These are phyloP conservation scores for Orbilia blumenaviensis DNA, from an alignment of 2,329 filamentous ascomycete species.

Conservation along the genomic window DNA sequence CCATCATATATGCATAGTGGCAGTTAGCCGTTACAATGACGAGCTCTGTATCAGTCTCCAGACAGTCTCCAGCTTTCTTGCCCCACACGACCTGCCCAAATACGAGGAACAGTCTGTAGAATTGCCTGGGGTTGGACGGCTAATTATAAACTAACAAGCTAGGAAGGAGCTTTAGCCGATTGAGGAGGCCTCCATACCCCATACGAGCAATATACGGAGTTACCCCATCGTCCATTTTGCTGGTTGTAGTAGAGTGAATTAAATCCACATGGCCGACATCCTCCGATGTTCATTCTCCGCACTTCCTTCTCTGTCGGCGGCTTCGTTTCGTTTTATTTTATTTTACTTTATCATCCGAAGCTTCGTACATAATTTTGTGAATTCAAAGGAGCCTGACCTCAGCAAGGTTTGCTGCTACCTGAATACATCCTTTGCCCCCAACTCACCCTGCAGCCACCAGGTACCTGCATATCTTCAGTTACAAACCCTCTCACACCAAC, in stretches of 20 bases:
- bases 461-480: constrained; percentile 34
- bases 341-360: neutral
- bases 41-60: neutral
- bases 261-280: constrained; percentile 32
- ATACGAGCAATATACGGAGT: constrained; percentile 17
- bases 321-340: neutral
- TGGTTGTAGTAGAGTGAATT: constrained; percentile 31
- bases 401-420: neutral
- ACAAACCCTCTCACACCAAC: constrained; percentile 7
- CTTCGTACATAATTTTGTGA: neutral
- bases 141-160: constrained; percentile 32
- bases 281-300: constrained; percentile 7
- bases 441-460: constrained; percentile 30
- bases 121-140: constrained; percentile 23
- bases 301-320: neutral
- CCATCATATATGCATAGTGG: too few relatives aligned
- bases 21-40: too few relatives aligned
- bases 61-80: constrained; percentile 9
- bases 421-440: constrained; percentile 9
- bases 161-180: constrained; percentile 54
- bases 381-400: neutral
- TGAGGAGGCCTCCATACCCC: constrained; percentile 32
- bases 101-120: neutral
- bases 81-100: constrained; percentile 33
- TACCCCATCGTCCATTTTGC: constrained; percentile 30